Conservation (phyloP, 2,329 filamentous ascomycete species). For the Monilinia vaccinii-corymbosi region DNA sequence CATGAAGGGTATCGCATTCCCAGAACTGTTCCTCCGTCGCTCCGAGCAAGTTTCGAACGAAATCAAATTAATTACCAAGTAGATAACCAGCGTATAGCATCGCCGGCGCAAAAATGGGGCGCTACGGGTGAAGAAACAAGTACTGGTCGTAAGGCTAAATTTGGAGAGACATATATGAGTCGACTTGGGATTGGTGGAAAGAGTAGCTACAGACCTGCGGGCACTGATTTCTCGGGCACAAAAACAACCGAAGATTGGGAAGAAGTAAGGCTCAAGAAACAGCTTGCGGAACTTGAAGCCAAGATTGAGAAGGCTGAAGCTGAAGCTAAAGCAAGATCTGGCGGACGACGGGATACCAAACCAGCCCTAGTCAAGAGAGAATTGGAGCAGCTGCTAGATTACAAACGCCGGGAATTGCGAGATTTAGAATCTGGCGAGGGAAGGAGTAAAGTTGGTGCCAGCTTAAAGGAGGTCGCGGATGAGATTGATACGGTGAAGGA, state of each 20-base stretch:
- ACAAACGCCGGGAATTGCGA: constrained; percentile 73
- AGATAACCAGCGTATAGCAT: constrained; percentile 58
- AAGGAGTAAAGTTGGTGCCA: constrained; percentile 59
- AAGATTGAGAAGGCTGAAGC: constrained; percentile 79
- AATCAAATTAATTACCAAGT: constrained; percentile 96
- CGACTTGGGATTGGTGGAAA: constrained; percentile 71
- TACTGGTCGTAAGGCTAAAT: constrained; percentile 90
- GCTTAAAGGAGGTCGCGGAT: constrained; percentile 68
- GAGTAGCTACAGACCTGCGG: constrained; percentile 68
- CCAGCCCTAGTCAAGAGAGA: constrained; percentile 91
- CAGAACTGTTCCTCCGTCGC: constrained; percentile 79
- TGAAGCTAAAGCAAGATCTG: constrained; percentile 54
- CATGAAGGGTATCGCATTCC: constrained; percentile 95
- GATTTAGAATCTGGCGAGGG: constrained; percentile 66
- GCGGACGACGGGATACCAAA: constrained; percentile 64
- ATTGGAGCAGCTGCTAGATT: constrained; percentile 87
- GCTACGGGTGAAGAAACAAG: constrained; percentile 66
- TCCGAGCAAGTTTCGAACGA: constrained; percentile 85
- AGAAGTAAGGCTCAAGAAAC: constrained; percentile 88
- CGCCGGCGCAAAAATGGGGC: constrained; percentile 67
- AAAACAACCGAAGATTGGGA: constrained; percentile 93
- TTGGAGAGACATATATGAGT: constrained; percentile 92
- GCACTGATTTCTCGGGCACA: constrained; percentile 81
- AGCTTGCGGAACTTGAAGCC: constrained; percentile 78
- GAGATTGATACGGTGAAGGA: constrained; percentile 88